Evolutionary conservation across 805 yeast genomes (phyloP), one percentile per base, ranked within the genome.

Genomic region (Kregervanrija fluxuum): DNA sequence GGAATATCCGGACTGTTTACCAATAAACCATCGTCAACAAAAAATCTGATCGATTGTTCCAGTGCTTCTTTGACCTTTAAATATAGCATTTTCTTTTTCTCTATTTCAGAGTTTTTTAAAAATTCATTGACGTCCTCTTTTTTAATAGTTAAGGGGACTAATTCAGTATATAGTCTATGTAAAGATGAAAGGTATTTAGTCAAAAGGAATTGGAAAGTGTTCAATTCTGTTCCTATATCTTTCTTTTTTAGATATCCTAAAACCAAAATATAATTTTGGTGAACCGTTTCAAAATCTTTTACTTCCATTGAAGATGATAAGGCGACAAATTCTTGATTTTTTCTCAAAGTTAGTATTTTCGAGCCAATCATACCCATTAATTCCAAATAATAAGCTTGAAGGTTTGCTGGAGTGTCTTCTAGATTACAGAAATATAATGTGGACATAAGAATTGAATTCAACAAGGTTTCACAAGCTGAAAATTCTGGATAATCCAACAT

Each of bases 321-420:
- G 2, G 14, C 11, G 3, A 8, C 4, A 11, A 8, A 11, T 3
- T 37, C 22, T 8, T 38, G 35, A 11, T 40, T 33, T 22, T 42
- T 36, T 43, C 59, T 69, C 12, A 75, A 42, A 5, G 61, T 59
- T 16, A 74, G 54, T 40, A 82, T 68, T 34, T 65, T 68, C 2
- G 74, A 69, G 0, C 85, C 89, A 22, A 82, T 73, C 11, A 64
- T 46, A 0, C 91, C 89, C n/a, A 79, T 61, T 49, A 79, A 53
- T 44, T 84, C 90, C 41, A 85, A 58, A 3, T 77, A 67, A 48
- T 69, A 70, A 0, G 79, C 65, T 47, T 79, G 84, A 6, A 73
- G 62, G 11, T 56, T 33, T 47, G 1, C 73, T 64, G 0, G 71
- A 40, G 37, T 67, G 64, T 30, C 61, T 63, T 11, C 69, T 2